These are phyloP conservation scores for Tylopilus intermedius DNA, from an alignment of 768 basidiomycete species.

Conservation along the genomic window DNA sequence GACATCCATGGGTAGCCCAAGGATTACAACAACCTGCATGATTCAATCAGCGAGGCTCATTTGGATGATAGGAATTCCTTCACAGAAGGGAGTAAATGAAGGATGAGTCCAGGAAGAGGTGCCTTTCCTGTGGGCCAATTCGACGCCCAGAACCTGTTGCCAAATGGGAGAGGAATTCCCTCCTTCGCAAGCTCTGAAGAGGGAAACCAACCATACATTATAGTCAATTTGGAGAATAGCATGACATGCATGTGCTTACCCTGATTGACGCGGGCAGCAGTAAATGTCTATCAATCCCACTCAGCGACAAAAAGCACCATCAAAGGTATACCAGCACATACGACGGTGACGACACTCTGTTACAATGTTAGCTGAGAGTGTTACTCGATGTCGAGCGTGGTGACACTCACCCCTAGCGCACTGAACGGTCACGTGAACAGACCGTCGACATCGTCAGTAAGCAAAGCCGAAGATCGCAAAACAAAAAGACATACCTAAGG, in stretches of 20 bases:
- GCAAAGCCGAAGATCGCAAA: not conserved
- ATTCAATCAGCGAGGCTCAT: not conserved
- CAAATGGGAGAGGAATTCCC: constrained; percentile 57
- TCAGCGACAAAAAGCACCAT: not conserved
- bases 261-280: constrained; percentile 50
- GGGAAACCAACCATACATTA: not conserved
- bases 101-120: constrained; percentile 48
- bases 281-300: constrained; percentile 38
- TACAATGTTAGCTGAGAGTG: not conserved
- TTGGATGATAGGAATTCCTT: constrained; percentile 1
- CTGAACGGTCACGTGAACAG: constrained; percentile 13
- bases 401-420: constrained; percentile 30
- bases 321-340: constrained; percentile 7
- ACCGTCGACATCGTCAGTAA: not conserved
- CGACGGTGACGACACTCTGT: constrained; percentile 29
- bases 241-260: constrained; percentile 18
- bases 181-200: constrained; percentile 53
- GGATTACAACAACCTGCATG: constrained; percentile 44
- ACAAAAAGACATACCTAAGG: constrained; percentile 36
- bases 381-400: not conserved
- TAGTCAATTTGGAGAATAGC: not conserved
- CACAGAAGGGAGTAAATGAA: constrained; percentile 51
- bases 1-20: constrained; percentile 46
- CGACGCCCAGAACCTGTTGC: constrained; percentile 55
- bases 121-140: constrained; percentile 57